A percentile compares a stretch with the other conserved stretches of the same genome.
Conservation (phyloP, 805 yeast genomes). For the Suhomyces pyralidae region DNA sequence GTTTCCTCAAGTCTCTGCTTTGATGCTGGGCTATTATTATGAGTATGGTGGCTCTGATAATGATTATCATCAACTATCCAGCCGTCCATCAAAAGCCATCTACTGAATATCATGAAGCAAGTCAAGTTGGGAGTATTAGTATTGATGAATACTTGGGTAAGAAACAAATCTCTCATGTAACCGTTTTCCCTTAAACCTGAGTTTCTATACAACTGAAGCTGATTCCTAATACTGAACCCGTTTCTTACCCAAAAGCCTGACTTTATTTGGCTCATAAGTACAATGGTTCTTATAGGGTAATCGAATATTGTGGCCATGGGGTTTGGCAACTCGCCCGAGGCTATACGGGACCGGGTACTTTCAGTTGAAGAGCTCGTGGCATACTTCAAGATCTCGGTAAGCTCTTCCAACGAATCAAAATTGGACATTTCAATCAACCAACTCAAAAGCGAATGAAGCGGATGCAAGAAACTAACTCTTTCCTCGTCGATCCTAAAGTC, state of each 20-base stretch:
- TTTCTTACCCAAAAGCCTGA: conserved; percentile 94
- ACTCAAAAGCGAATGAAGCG: conserved; percentile 69
- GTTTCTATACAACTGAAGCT: conserved; percentile 72
- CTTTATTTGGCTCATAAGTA: conserved; percentile 76
- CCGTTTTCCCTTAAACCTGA: conserved; percentile 82
- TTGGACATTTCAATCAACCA: conserved; percentile 62
- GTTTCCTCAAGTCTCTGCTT: not conserved
- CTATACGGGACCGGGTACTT: not conserved
- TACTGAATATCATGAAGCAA: conserved; percentile 53
- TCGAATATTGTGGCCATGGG: conserved; percentile 49
- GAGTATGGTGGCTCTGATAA: conserved; percentile 13
- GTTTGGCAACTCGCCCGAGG: conserved; percentile 11
- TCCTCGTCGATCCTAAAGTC: conserved; percentile 32
- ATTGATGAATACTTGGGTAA: conserved; percentile 62
- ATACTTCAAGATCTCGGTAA: conserved; percentile 18
- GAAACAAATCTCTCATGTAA: conserved; percentile 70
- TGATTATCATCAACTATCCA: conserved; percentile 39
- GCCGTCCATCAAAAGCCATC: conserved; percentile 61
- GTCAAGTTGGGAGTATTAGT: conserved; percentile 51
- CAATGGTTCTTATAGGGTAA: conserved; percentile 74
- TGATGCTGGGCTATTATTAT: not conserved
- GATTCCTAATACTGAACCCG: conserved; percentile 78
- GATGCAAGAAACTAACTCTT: conserved; percentile 71
- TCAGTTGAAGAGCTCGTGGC: conserved; percentile 7
- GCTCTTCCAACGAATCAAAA: conserved; percentile 20